A percentile compares a stretch with the other conserved stretches of the same genome.
These are phyloP conservation scores for Pestalotiopsis fici DNA, from an alignment of 2,329 filamentous ascomycete genomes.

Conservation along the genomic window DNA sequence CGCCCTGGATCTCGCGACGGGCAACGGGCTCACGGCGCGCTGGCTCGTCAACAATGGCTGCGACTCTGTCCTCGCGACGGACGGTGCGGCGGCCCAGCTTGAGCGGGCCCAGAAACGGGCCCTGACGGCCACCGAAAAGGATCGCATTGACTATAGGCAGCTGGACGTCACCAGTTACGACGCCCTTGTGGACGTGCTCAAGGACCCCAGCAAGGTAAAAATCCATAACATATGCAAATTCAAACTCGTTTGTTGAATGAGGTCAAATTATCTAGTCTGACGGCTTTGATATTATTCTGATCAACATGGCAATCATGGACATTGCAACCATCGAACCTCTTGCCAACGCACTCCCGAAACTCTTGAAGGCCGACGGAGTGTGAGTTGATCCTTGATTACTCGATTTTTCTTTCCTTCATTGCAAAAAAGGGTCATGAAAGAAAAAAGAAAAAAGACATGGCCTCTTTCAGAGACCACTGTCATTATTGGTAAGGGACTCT, in stretches of 20 bases:
- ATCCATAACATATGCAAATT: background rate
- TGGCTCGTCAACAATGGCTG: slow-evolving; percentile 37
- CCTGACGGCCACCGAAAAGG: slow-evolving; percentile 11
- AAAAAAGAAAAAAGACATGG: background rate
- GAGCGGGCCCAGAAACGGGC: slow-evolving; percentile 29
- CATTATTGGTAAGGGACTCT: background rate
- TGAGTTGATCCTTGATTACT: slow-evolving; percentile 26
- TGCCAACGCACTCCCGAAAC: slow-evolving; percentile 37
- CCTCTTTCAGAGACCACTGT: background rate
- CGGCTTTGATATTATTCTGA: slow-evolving; percentile 43
- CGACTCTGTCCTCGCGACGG: slow-evolving; percentile 42
- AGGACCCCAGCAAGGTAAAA: background rate
- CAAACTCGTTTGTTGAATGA: background rate
- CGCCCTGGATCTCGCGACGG: slow-evolving; percentile 49
- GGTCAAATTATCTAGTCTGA: slow-evolving; percentile 19
- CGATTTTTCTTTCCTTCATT: background rate
- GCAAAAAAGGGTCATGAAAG: too few species aligned
- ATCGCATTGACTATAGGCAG: slow-evolving; percentile 28
- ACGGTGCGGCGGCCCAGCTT: slow-evolving; percentile 43
- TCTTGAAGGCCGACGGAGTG: slow-evolving; percentile 41
- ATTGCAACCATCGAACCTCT: slow-evolving; percentile 42
- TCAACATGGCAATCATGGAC: slow-evolving; percentile 54
- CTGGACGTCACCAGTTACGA: slow-evolving; percentile 39
- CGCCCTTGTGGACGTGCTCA: slow-evolving; percentile 27
- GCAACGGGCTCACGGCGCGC: slow-evolving; percentile 49